Evolutionary conservation across 306 rosid genomes (phyloP).

Genomic region (Alnus rubra): DNA sequence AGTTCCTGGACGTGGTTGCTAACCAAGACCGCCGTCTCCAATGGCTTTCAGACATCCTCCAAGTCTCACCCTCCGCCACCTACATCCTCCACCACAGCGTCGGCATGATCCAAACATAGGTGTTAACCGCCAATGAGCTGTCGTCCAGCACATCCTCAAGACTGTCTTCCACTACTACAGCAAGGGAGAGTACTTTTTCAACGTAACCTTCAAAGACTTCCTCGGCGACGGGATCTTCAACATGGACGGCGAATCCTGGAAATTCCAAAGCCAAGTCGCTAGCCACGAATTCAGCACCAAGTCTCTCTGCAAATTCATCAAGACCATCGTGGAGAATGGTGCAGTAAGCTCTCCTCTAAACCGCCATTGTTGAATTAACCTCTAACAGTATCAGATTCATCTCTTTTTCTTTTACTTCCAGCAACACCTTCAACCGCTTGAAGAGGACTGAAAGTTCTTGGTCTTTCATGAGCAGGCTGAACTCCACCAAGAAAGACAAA

Average conservation of each 20-base stretch:
- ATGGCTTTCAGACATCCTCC: slow-evolving; percentile 52
- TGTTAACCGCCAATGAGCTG: slow-evolving; percentile 57
- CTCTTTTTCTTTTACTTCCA: no score
- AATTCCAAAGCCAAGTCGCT: slow-evolving; percentile 60
- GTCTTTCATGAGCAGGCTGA: no score
- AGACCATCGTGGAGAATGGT: no score
- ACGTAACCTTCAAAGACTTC: slow-evolving; percentile 38
- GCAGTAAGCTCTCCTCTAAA: no score
- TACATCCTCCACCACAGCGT: slow-evolving; percentile 47
- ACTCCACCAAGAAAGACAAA: no score
- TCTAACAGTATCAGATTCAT: no score
- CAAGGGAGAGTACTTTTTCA: slow-evolving; percentile 36
- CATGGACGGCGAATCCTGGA: slow-evolving; percentile 56
- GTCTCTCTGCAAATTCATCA: no score
- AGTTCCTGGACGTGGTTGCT: slow-evolving; percentile 27
- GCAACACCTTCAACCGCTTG: no score
- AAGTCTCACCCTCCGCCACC: slow-evolving; percentile 36
- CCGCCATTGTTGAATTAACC: no score
- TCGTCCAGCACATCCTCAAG: slow-evolving; percentile 69
- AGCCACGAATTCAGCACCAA: slow-evolving; percentile 46
- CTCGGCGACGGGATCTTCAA: slow-evolving; percentile 72
- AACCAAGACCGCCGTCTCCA: slow-evolving; percentile 46
- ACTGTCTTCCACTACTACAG: slow-evolving; percentile 51
- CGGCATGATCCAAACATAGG: background rate
- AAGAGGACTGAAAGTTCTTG: no score